These are phyloP conservation scores for Epichloe sylvatica DNA, from an alignment of 2,329 filamentous ascomycete genomes.

Conservation along the genomic window DNA sequence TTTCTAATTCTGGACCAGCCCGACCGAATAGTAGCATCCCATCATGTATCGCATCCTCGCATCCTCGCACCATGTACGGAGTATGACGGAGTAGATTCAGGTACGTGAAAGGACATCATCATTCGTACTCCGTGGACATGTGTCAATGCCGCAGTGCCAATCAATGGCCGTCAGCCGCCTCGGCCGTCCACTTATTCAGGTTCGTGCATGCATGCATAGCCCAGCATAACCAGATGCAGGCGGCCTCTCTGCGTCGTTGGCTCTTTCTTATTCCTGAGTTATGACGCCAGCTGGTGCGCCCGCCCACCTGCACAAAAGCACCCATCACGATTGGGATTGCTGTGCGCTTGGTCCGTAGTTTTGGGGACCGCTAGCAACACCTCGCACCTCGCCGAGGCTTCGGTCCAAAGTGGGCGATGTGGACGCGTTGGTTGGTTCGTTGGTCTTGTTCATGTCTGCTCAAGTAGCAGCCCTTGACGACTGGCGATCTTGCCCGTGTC, in stretches of 20 bases:
- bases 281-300: conserved; percentile 4
- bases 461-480: too few relatives aligned
- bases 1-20: conserved; percentile 23
- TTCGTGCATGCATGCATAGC: conserved; percentile 3
- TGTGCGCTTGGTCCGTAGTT: neutral
- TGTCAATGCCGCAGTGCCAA: neutral
- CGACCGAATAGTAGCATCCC: neutral
- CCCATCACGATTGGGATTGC: conserved; percentile 10
- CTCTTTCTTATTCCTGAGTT: neutral
- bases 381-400: neutral
- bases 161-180: conserved; percentile 3
- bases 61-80: neutral
- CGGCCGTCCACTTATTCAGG: conserved; percentile 1
- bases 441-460: too few relatives aligned
- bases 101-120: neutral
- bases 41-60: neutral
- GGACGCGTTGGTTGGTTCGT: neutral
- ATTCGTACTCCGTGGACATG: neutral
- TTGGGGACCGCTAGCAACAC: neutral
- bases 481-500: too few relatives aligned
- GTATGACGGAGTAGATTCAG: neutral
- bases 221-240: conserved; percentile 5
- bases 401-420: neutral
- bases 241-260: conserved; percentile 6
- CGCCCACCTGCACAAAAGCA: conserved; percentile 16